Percentiles rank a stretch among this genome's conserved stretches.
Conservation (phyloP, 306 rosid species). For the Inga oerstediana region DNA sequence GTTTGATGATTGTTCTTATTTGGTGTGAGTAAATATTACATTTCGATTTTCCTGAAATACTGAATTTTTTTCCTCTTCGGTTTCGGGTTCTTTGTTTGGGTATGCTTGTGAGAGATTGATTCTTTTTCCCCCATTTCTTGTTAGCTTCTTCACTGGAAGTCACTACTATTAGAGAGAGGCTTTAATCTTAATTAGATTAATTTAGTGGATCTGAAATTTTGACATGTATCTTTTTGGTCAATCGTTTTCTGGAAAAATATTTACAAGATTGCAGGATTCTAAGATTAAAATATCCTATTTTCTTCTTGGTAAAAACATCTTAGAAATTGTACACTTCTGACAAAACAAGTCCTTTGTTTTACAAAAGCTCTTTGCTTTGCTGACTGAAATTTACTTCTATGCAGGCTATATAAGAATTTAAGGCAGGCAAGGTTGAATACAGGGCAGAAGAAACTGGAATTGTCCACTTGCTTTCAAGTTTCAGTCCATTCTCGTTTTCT, state of each 20-base stretch:
- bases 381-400: slow-evolving; percentile 12
- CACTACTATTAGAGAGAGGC: no score
- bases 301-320: not conserved
- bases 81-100: no score
- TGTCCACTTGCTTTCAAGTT: slow-evolving; percentile 71
- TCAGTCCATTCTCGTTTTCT: no score
- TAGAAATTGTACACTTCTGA: not conserved
- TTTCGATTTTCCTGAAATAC: no score
- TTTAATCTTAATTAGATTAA: no score
- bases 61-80: no score
- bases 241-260: slow-evolving; percentile 21
- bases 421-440: slow-evolving; percentile 95
- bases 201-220: not conserved
- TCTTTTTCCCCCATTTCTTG: no score
- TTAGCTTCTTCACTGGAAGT: no score
- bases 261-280: not conserved
- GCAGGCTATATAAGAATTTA: slow-evolving; percentile 97
- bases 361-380: not conserved
- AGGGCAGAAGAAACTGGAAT: slow-evolving; percentile 99
- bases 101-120: no score
- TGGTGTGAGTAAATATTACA: no score
- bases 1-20: no score
- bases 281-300: not conserved
- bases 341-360: slow-evolving; percentile 5
- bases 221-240: not conserved